phyloP scores from a whole-genome alignment of 257 asterid species.

The Rehmannia glutinosa region DNA sequence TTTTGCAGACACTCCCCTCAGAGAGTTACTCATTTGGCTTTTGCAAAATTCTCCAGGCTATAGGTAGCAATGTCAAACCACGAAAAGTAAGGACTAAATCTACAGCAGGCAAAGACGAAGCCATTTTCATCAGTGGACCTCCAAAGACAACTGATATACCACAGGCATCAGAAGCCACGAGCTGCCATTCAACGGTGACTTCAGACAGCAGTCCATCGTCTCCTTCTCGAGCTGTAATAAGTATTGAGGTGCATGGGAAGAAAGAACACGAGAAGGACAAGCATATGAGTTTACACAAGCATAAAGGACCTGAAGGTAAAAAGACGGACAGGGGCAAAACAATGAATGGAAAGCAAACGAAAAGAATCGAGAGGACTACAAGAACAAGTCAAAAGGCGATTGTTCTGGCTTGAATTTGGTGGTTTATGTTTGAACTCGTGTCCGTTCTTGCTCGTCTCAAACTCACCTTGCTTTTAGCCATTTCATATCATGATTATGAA shows the following conservation, averaged over 20 bases:
- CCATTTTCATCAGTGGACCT: slow-evolving; percentile 5
- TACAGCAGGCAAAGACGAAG: slow-evolving; percentile 10
- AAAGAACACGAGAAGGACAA: slow-evolving; percentile 26
- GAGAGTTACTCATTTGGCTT: not conserved
- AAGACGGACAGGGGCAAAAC: slow-evolving; percentile 21
- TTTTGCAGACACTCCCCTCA: too few relatives aligned
- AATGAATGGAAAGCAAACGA: slow-evolving; percentile 28
- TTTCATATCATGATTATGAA: not conserved
- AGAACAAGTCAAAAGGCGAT: slow-evolving; percentile 24
- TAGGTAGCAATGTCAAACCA: slow-evolving; percentile 24
- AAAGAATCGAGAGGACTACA: slow-evolving; percentile 16
- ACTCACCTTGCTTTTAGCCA: too few relatives aligned
- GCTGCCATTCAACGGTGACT: slow-evolving; percentile 38
- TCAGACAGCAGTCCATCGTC: slow-evolving; percentile 42
- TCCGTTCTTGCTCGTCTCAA: too few relatives aligned
- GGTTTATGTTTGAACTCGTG: not conserved
- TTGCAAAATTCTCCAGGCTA: slow-evolving; percentile 26
- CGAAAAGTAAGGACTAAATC: slow-evolving; percentile 26
- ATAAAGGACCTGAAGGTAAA: slow-evolving; percentile 19
- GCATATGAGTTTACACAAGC: slow-evolving; percentile 11
- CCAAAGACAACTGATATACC: slow-evolving; percentile 6
- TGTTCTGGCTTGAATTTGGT: slow-evolving; percentile 26
- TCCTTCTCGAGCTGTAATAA: slow-evolving; percentile 13
- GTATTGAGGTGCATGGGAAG: slow-evolving; percentile 14
- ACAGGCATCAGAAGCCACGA: slow-evolving; percentile 30